These are phyloP conservation scores for Cryptosporidium felis DNA, from an alignment of 169 alveolate genomes.

Conservation along the genomic window DNA sequence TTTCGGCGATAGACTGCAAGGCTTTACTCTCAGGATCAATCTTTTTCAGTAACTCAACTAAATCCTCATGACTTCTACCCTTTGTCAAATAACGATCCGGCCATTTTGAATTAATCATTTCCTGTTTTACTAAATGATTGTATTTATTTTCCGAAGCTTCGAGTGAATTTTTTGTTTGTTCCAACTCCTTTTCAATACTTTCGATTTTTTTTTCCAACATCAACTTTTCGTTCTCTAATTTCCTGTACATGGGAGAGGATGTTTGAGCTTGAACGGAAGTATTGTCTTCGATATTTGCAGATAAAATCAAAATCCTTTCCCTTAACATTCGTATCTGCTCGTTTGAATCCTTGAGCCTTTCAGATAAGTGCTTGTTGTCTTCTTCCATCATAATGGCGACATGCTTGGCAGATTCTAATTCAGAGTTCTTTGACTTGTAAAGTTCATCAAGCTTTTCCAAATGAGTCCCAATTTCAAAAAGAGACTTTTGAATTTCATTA, in stretches of 20 bases:
- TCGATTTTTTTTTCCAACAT: conserved; percentile 31
- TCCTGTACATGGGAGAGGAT: conserved; percentile 43
- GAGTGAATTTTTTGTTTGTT: conserved; percentile 12
- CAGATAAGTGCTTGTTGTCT: conserved; percentile 57
- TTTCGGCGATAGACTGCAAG: conserved; percentile 62
- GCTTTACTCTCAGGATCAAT: conserved; percentile 68
- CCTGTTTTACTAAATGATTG: conserved; percentile 2
- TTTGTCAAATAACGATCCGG: conserved; percentile 7
- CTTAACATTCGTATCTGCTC: conserved; percentile 58
- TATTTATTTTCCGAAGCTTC: conserved; percentile 13
- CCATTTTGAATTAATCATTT: conserved; percentile 31
- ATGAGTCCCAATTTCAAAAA: conserved; percentile 35
- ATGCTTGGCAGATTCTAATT: conserved; percentile 41
- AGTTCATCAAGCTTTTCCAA: conserved; percentile 23
- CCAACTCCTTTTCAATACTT: conserved; percentile 2
- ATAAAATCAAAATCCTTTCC: conserved; percentile 39
- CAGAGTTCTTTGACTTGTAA: conserved; percentile 16
- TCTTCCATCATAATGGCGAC: conserved; percentile 20
- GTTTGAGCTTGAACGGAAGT: conserved; percentile 34
- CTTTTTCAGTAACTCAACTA: conserved; percentile 32
- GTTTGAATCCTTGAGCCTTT: conserved; percentile 46
- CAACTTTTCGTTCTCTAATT: conserved; percentile 31
- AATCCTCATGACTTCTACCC: conserved; percentile 60
- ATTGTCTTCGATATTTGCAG: conserved; percentile 57
- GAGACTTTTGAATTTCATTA: conserved; percentile 46